phyloP scores from a whole-genome alignment of 495 filamentous ascomycete species.

The Hyaloscypha variabilis region DNA sequence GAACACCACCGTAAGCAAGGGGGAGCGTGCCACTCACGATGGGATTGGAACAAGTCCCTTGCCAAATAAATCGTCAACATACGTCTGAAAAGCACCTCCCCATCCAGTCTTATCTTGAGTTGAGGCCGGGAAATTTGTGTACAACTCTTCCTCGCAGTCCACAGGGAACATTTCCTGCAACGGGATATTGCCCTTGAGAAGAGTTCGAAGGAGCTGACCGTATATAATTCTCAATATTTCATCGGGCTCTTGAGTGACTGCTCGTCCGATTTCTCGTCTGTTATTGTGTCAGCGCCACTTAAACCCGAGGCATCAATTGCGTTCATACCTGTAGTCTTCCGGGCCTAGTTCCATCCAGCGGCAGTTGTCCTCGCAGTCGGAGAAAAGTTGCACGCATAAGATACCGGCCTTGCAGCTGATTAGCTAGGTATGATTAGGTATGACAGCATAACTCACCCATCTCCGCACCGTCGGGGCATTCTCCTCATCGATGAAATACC shows the following conservation, averaged over 20 bases:
- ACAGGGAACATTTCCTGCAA: neutral
- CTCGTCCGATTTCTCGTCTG: constrained; percentile 10
- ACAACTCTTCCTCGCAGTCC: neutral
- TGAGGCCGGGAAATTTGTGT: neutral
- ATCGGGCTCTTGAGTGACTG: constrained; percentile 4
- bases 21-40: neutral
- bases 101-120: neutral
- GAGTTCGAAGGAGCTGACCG: constrained; percentile 9
- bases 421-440: neutral
- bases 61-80: neutral
- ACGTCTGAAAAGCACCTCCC: neutral
- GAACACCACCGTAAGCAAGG: neutral
- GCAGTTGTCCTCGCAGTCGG: constrained; percentile 3
- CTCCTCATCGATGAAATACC: constrained; percentile 9
- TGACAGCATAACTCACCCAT: constrained; percentile 20
- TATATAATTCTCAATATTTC: constrained; percentile 10
- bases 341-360: constrained; percentile 7
- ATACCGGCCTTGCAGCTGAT: constrained; percentile 12
- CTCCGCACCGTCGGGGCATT: constrained; percentile 8
- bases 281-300: neutral
- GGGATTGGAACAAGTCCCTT: neutral
- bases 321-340: constrained; percentile 14
- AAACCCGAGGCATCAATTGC: neutral
- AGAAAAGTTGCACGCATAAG: constrained; percentile 20
- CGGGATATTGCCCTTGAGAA: neutral